Conservation (phyloP, 805 yeast species). For the Tetrapisispora iriomotensis region DNA sequence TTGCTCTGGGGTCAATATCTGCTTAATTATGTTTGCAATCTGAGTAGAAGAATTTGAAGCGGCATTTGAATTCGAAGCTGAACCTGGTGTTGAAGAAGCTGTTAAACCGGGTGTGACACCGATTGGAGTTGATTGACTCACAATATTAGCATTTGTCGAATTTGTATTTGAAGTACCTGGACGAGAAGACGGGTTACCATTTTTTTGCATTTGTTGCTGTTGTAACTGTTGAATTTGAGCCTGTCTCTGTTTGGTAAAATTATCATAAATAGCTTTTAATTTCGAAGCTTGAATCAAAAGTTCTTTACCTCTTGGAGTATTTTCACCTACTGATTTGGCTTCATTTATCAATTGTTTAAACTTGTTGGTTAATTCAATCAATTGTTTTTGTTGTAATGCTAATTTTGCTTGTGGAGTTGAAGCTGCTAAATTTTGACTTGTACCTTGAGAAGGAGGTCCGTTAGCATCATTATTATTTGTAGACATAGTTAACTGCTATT, state of each 20-base stretch:
- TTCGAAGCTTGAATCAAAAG: constrained; percentile 54
- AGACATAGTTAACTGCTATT: not conserved
- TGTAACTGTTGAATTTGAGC: constrained; percentile 3
- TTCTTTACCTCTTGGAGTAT: constrained; percentile 51
- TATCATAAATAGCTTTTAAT: constrained; percentile 50
- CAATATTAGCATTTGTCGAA: not conserved
- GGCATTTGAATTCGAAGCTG: constrained; percentile 8
- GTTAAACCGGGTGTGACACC: constrained; percentile 7
- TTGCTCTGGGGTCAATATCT: constrained; percentile 24
- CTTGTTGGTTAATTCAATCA: constrained; percentile 50
- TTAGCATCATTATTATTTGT: too few species aligned
- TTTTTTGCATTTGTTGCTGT: constrained; percentile 7
- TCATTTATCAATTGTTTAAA: constrained; percentile 48
- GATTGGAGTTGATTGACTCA: constrained; percentile 6
- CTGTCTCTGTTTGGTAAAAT: constrained; percentile 35
- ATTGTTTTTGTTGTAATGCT: constrained; percentile 16
- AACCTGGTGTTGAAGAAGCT: constrained; percentile 7
- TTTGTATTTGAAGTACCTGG: constrained; percentile 2
- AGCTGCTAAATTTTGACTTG: not conserved
- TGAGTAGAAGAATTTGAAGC: constrained; percentile 6
- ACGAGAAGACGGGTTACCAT: not conserved
- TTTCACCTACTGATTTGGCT: constrained; percentile 51
- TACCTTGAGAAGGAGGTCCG: not conserved
- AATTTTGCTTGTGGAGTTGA: constrained; percentile 1
- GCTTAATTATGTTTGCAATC: constrained; percentile 21